Percentiles rank a stretch among this genome's conserved stretches.
Evolutionary conservation across 495 filamentous ascomycete species (phyloP).

Genomic region (Aspergillus haitiensis): DNA sequence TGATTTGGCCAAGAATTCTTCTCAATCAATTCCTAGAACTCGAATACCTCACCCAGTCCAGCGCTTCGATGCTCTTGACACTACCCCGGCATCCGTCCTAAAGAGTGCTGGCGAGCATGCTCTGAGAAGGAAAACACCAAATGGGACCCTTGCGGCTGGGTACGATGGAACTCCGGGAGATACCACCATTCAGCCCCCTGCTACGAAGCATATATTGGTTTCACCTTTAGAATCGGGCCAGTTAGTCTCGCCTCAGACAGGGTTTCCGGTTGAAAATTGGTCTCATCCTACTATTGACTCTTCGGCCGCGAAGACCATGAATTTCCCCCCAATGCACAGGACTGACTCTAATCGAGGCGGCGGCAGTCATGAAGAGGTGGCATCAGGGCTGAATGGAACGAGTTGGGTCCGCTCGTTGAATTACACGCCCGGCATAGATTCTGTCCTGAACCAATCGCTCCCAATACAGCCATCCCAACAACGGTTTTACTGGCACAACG

Average conservation of each 20-base stretch:
- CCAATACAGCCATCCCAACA: slow-evolving; percentile 40
- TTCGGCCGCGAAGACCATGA: slow-evolving; percentile 35
- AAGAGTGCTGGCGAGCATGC: slow-evolving; percentile 64
- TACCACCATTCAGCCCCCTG: slow-evolving; percentile 71
- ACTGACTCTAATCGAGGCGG: slow-evolving; percentile 31
- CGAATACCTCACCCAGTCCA: slow-evolving; percentile 47
- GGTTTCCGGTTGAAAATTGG: slow-evolving; percentile 36
- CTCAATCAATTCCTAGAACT: slow-evolving; percentile 34
- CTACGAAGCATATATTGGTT: slow-evolving; percentile 86
- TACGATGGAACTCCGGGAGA: slow-evolving; percentile 88
- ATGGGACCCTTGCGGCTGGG: slow-evolving; percentile 86
- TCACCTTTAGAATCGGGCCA: slow-evolving; percentile 52
- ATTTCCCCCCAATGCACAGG: slow-evolving; percentile 48
- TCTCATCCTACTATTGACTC: slow-evolving; percentile 30
- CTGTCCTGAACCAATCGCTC: slow-evolving; percentile 51
- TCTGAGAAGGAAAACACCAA: slow-evolving; percentile 89
- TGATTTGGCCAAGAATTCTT: slow-evolving; percentile 30
- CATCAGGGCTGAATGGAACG: slow-evolving; percentile 38
- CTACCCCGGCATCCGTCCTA: slow-evolving; percentile 24
- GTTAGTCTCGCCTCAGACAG: slow-evolving; percentile 31
- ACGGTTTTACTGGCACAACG: slow-evolving; percentile 45
- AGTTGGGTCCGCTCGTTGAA: slow-evolving; percentile 50
- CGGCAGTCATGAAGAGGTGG: slow-evolving; percentile 30
- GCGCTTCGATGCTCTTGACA: slow-evolving; percentile 36
- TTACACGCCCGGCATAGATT: slow-evolving; percentile 49